phyloP scores from a whole-genome alignment of 2,329 filamentous ascomycete species.

The Leptographium lundbergii region DNA sequence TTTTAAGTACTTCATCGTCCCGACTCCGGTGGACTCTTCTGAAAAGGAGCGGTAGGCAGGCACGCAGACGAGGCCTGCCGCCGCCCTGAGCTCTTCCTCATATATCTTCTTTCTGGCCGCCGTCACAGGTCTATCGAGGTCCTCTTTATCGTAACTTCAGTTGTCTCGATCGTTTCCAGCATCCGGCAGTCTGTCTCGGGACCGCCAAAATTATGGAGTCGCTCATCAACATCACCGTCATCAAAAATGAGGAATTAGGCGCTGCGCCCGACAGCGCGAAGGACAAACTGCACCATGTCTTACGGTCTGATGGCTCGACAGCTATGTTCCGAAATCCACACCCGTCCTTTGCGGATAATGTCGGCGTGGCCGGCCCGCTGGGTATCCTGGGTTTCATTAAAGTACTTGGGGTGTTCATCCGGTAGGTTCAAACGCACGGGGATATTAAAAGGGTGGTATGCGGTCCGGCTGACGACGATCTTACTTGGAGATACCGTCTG shows the following conservation, averaged over 20 bases:
- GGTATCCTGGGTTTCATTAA: constrained; percentile 5
- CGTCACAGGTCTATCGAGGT: not conserved
- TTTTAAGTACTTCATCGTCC: not conserved
- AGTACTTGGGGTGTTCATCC: constrained; percentile 21
- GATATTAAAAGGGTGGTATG: not conserved
- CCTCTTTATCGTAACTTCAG: not conserved
- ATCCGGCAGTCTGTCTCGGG: not conserved
- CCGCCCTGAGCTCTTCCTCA: not conserved
- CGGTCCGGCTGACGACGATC: not conserved
- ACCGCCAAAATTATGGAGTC: constrained; percentile 4
- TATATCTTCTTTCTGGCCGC: not conserved
- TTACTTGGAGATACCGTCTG: constrained; percentile 8
- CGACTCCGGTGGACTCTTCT: not conserved
- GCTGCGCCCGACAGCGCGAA: constrained; percentile 26
- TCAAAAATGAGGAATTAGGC: constrained; percentile 2
- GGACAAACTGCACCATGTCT: constrained; percentile 35
- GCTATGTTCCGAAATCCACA: constrained; percentile 38
- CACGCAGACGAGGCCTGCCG: not conserved
- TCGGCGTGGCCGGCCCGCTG: constrained; percentile 5
- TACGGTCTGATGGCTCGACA: constrained; percentile 24
- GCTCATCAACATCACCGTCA: constrained; percentile 3
- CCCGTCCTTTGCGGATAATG: constrained; percentile 26
- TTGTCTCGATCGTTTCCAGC: too few relatives aligned
- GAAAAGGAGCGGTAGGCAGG: too few relatives aligned
- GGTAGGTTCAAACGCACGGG: constrained; percentile 18